These are phyloP conservation scores for Colletotrichum melonis DNA, from an alignment of 2,329 filamentous ascomycete genomes.

Conservation along the genomic window DNA sequence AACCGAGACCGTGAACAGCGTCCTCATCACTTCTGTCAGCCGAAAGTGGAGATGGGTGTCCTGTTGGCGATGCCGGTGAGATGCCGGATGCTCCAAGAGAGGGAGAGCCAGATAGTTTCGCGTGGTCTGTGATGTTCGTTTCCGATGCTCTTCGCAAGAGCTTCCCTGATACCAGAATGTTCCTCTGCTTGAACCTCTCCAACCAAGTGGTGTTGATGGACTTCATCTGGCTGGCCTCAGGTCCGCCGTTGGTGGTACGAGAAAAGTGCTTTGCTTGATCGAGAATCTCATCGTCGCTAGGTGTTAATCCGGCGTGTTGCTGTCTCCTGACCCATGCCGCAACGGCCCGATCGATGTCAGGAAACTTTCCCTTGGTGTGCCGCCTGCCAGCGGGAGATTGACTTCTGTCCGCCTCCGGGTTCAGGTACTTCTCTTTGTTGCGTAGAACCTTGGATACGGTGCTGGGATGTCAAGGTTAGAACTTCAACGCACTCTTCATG, in stretches of 20 bases:
- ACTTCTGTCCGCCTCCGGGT: constrained; percentile 77
- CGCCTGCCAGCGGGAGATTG: constrained; percentile 81
- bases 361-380: constrained; percentile 79
- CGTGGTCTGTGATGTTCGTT: constrained; percentile 77
- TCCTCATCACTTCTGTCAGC: constrained; percentile 78
- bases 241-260: constrained; percentile 67
- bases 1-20: constrained; percentile 68
- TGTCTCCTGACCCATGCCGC: constrained; percentile 88
- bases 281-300: constrained; percentile 84
- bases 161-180: constrained; percentile 62
- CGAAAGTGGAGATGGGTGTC: constrained; percentile 75
- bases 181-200: constrained; percentile 95
- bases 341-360: constrained; percentile 92
- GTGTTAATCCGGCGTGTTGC: constrained; percentile 77
- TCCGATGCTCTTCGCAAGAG: constrained; percentile 70
- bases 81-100: constrained; percentile 66
- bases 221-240: constrained; percentile 75
- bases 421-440: constrained; percentile 94
- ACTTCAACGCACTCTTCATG: neutral
- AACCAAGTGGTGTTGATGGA: constrained; percentile 83
- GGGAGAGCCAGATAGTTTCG: constrained; percentile 66
- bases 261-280: constrained; percentile 88
- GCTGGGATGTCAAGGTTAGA: constrained; percentile 62
- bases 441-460: constrained; percentile 98
- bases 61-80: constrained; percentile 79